phyloP scores from a whole-genome alignment of 495 filamentous ascomycete species.

The Neurospora intermedia region DNA sequence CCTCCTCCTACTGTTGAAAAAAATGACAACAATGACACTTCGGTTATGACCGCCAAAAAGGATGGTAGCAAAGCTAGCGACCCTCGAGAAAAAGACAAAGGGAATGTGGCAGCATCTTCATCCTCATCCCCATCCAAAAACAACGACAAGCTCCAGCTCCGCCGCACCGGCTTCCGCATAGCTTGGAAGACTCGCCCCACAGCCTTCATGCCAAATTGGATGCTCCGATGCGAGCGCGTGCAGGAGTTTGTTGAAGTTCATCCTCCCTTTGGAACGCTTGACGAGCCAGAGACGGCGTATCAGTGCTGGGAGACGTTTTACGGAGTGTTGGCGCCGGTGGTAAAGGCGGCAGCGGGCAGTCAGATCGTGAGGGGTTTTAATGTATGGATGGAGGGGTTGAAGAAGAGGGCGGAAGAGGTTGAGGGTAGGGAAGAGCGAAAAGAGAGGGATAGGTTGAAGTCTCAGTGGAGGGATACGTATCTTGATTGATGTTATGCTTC shows the following conservation, averaged over 20 bases:
- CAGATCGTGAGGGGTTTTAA: conserved; percentile 21
- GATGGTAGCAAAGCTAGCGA: not conserved
- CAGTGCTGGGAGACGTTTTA: conserved; percentile 33
- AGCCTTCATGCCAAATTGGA: conserved; percentile 10
- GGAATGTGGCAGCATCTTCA: not conserved
- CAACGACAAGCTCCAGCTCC: not conserved
- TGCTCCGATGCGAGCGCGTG: conserved; percentile 27
- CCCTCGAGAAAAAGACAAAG: not conserved
- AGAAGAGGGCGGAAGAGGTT: conserved; percentile 17
- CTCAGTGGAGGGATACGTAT: not conserved
- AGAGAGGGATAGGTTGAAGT: not conserved
- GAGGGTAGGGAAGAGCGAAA: not conserved
- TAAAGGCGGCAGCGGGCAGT: conserved; percentile 7
- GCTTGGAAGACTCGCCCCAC: conserved; percentile 17
- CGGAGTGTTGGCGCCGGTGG: conserved; percentile 20
- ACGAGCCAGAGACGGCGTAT: conserved; percentile 13
- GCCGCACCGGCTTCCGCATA: conserved; percentile 19
- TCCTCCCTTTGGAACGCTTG: not conserved
- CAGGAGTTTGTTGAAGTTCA: conserved; percentile 25
- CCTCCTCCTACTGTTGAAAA: not conserved
- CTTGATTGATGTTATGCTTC: not conserved
- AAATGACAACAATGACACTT: not conserved
- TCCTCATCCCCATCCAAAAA: not conserved
- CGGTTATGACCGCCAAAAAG: not conserved
- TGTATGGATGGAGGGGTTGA: conserved; percentile 23